Evolutionary conservation across 108 stramenopile species (phyloP).

Genomic region (Mediolabrus comicus): DNA sequence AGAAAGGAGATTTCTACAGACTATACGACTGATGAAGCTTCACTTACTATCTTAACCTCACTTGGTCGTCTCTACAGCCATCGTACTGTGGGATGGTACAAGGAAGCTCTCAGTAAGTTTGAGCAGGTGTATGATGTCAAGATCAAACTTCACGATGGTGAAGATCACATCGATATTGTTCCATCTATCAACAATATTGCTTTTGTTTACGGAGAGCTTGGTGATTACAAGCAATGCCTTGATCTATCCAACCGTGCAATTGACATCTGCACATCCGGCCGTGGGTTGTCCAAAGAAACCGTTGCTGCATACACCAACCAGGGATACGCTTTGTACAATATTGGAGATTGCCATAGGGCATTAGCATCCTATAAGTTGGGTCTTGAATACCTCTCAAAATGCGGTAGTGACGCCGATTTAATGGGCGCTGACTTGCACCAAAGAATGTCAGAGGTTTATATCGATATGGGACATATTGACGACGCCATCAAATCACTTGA

Average conservation of each 20-base stretch:
- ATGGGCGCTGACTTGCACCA: slow-evolving; percentile 24
- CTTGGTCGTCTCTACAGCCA: slow-evolving; percentile 39
- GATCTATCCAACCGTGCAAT: slow-evolving; percentile 31
- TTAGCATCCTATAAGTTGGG: slow-evolving; percentile 24
- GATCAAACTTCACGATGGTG: slow-evolving; percentile 36
- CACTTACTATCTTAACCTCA: slow-evolving; percentile 26
- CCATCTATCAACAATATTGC: slow-evolving; percentile 46
- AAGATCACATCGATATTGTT: slow-evolving; percentile 42
- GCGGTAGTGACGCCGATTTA: slow-evolving; percentile 9
- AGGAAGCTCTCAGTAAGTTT: slow-evolving; percentile 22
- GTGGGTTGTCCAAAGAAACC: slow-evolving; percentile 29
- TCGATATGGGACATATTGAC: slow-evolving; percentile 8
- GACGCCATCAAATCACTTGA: slow-evolving; percentile 30
- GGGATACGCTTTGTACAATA: slow-evolving; percentile 28
- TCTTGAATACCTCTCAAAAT: slow-evolving; percentile 19
- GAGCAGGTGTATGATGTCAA: neutral
- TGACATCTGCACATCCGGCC: slow-evolving; percentile 32
- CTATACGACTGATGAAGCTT: slow-evolving; percentile 18
- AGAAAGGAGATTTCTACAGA: slow-evolving; percentile 18
- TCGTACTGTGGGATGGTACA: slow-evolving; percentile 27
- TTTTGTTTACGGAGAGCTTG: slow-evolving; percentile 20
- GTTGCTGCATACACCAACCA: slow-evolving; percentile 33
- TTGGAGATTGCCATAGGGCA: slow-evolving; percentile 17
- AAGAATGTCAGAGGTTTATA: slow-evolving; percentile 24
- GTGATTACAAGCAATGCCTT: slow-evolving; percentile 33